phyloP scores from a whole-genome alignment of 2,329 filamentous ascomycete species.

The Chrysoporthe deuterocubensis region DNA sequence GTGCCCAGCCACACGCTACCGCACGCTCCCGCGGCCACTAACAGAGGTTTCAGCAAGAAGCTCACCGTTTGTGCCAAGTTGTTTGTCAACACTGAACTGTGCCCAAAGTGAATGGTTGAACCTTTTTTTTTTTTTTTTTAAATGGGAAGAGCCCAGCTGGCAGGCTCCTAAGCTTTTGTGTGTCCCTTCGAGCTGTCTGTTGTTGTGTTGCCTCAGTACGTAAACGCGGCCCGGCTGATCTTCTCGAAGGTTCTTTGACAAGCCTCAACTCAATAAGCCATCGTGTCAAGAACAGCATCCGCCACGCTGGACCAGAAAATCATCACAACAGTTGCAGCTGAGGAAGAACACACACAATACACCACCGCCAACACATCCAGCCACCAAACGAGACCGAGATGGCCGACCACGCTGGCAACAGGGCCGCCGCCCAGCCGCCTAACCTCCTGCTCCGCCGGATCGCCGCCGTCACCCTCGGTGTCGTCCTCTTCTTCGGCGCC shows the following conservation, averaged over 20 bases:
- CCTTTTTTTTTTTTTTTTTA: too few species aligned
- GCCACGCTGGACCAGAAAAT: background rate
- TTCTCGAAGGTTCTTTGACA: slow-evolving; percentile 7
- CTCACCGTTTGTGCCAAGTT: too few species aligned
- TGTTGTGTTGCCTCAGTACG: too few species aligned
- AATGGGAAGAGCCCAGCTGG: too few species aligned
- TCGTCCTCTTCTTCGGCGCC: slow-evolving; percentile 19
- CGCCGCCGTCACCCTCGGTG: slow-evolving; percentile 23
- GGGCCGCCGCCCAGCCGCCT: background rate
- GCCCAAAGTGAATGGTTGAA: too few species aligned
- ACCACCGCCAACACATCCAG: too few species aligned
- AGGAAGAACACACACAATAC: background rate
- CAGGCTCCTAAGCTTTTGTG: too few species aligned
- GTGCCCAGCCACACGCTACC: background rate
- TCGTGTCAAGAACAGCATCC: background rate
- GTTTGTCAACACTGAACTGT: too few species aligned
- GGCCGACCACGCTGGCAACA: slow-evolving; percentile 13
- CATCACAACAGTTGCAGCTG: background rate
- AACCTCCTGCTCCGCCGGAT: slow-evolving; percentile 22
- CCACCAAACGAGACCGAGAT: background rate
- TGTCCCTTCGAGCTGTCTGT: too few species aligned
- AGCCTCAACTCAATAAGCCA: background rate
- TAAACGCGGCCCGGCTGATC: background rate
- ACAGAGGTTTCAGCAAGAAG: background rate
- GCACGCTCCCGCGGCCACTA: background rate